These are phyloP conservation scores for Candida hungchunana DNA, from an alignment of 805 yeast genomes.

Conservation along the genomic window DNA sequence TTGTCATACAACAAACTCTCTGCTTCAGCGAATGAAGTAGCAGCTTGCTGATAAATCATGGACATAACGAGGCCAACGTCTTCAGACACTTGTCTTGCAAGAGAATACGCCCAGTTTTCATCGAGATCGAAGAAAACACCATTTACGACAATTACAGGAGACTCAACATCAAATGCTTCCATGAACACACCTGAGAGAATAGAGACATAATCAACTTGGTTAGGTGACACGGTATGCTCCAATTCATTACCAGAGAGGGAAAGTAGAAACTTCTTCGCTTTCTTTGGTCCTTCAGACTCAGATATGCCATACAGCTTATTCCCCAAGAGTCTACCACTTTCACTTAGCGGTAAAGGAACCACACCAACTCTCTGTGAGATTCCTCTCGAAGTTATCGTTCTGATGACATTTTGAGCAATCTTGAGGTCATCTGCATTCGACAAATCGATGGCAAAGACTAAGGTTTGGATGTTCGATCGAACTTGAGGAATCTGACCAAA, in stretches of 20 bases:
- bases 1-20: conserved; percentile 38
- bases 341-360: conserved; percentile 48
- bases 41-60: conserved; percentile 25
- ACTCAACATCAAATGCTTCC: conserved; percentile 36
- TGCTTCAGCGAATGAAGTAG: conserved; percentile 26
- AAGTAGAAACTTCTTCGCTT: conserved; percentile 17
- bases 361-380: conserved; percentile 81
- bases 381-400: conserved; percentile 47
- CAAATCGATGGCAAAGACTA: conserved; percentile 65
- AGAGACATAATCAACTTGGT: conserved; percentile 18
- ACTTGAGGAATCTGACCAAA: conserved; percentile 66
- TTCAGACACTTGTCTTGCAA: conserved; percentile 47
- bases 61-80: conserved; percentile 40
- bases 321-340: conserved; percentile 17
- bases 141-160: conserved; percentile 59
- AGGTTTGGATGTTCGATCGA: conserved; percentile 69
- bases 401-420: conserved; percentile 46
- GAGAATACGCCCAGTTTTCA: conserved; percentile 49
- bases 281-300: conserved; percentile 13
- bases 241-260: background rate
- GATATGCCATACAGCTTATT: conserved; percentile 18
- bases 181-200: conserved; percentile 25
- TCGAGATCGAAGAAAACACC: conserved; percentile 61
- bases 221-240: conserved; percentile 4
- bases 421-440: conserved; percentile 47